These are phyloP conservation scores for Bolboschoenoplectus hybrid DNA, from an alignment of 202 grass and related monocot genomes.

Conservation along the genomic window DNA sequence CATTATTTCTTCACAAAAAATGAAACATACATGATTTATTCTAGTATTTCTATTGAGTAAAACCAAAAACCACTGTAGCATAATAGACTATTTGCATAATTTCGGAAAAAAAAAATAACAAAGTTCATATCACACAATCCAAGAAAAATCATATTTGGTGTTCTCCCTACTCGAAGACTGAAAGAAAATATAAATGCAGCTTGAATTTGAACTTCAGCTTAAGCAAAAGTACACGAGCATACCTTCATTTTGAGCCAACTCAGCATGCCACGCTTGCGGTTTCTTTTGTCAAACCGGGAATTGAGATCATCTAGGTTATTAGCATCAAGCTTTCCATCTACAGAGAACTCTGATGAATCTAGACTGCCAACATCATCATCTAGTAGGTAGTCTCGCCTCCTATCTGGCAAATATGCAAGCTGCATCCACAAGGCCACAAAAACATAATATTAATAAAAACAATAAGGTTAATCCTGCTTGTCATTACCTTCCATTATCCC, in stretches of 20 bases:
- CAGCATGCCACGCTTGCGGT: slow-evolving; percentile 85
- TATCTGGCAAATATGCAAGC: slow-evolving; percentile 97
- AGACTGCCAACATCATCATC: slow-evolving; percentile 78
- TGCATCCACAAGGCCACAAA: slow-evolving; percentile 46
- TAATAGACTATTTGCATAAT: slow-evolving; percentile 7
- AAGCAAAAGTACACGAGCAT: slow-evolving; percentile 36
- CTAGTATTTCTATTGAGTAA: not conserved
- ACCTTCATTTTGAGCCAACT: slow-evolving; percentile 98
- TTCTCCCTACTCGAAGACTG: not conserved
- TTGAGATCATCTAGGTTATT: slow-evolving; percentile 60
- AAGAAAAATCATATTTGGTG: not conserved
- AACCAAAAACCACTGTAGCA: not conserved
- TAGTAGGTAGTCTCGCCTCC: slow-evolving; percentile 66
- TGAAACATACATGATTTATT: not conserved
- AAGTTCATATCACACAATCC: not conserved
- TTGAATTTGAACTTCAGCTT: not conserved
- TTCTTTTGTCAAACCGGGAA: slow-evolving; percentile 75
- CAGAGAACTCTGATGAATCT: slow-evolving; percentile 86
- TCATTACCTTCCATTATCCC: not conserved
- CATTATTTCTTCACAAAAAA: not conserved
- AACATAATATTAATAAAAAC: slow-evolving; percentile 41
- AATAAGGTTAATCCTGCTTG: slow-evolving; percentile 13
- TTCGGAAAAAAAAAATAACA: not conserved
- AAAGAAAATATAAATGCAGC: not conserved
- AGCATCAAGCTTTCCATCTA: slow-evolving; percentile 68